phyloP scores from a whole-genome alignment of 345 rosid species.

The Rhodamnia rubescens region DNA sequence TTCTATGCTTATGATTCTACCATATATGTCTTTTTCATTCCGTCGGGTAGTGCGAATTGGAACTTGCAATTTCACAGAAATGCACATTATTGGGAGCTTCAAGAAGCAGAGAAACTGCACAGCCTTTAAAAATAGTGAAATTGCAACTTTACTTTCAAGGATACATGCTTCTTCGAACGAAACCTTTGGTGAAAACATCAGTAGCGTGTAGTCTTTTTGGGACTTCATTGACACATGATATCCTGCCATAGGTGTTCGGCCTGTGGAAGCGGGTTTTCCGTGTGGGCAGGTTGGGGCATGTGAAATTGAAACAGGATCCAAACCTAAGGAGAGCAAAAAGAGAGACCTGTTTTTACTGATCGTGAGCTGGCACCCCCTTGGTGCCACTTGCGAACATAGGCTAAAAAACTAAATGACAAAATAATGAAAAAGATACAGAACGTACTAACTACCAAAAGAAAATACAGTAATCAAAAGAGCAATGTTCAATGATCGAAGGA shows the following conservation, averaged over 20 bases:
- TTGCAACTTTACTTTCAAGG: background rate
- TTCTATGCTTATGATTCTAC: too few species aligned
- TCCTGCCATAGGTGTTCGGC: background rate
- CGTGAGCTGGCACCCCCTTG: background rate
- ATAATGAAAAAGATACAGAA: background rate
- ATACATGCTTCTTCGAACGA: background rate
- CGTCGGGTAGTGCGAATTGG: background rate
- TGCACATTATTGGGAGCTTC: background rate
- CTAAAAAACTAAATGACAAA: background rate
- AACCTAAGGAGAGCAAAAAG: background rate
- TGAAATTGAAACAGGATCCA: background rate
- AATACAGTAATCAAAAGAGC: background rate
- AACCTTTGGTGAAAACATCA: background rate
- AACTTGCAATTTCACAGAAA: background rate
- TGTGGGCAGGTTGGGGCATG: background rate
- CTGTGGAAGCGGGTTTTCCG: background rate
- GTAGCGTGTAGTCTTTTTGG: background rate
- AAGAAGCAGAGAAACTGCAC: background rate
- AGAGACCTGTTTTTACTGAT: background rate
- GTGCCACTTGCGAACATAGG: background rate
- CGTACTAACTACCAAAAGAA: background rate
- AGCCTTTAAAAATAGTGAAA: background rate
- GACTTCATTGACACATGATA: background rate
- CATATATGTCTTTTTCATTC: too few species aligned
- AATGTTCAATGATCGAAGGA: background rate